phyloP scores from a whole-genome alignment of 768 basidiomycete species.

The Lenzites betulinus region DNA sequence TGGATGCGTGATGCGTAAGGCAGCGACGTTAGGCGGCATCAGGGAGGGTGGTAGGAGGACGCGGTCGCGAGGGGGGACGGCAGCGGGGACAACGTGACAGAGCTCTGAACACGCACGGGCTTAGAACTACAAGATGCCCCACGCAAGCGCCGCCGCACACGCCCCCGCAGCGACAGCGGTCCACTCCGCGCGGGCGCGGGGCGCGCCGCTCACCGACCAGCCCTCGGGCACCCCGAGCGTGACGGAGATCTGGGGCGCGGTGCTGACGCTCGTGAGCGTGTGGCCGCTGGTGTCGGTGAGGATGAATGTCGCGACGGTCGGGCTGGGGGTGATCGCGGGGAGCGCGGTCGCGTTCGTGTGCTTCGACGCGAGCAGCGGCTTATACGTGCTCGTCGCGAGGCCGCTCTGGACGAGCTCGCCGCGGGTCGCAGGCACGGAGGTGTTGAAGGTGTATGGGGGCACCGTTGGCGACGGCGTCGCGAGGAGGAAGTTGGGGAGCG shows the following conservation, averaged over 20 bases:
- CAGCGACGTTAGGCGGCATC: background rate
- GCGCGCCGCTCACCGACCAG: conserved; percentile 36
- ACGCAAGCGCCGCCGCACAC: background rate
- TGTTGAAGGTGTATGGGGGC: conserved; percentile 69
- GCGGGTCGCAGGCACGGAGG: conserved; percentile 55
- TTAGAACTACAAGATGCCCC: background rate
- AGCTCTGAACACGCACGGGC: background rate
- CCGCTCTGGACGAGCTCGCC: conserved; percentile 61
- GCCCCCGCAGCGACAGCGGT: background rate
- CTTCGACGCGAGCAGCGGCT: conserved; percentile 50
- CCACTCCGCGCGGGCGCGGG: background rate
- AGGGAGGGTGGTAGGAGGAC: background rate
- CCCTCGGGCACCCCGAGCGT: conserved; percentile 69
- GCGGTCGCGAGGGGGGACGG: background rate
- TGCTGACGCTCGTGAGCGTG: conserved; percentile 55
- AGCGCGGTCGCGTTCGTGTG: conserved; percentile 53
- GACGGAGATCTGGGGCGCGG: conserved; percentile 45
- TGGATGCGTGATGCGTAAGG: background rate
- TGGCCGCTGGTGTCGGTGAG: conserved; percentile 57
- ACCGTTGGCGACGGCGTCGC: conserved; percentile 61
- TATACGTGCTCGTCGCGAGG: conserved; percentile 74
- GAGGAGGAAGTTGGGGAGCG: conserved; percentile 70
- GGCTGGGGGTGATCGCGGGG: conserved; percentile 54
- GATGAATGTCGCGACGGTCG: conserved; percentile 55
- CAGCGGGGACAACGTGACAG: background rate